Evolutionary conservation across 768 basidiomycete genomes (phyloP).

Genomic region (Suillus subalutaceus): DNA sequence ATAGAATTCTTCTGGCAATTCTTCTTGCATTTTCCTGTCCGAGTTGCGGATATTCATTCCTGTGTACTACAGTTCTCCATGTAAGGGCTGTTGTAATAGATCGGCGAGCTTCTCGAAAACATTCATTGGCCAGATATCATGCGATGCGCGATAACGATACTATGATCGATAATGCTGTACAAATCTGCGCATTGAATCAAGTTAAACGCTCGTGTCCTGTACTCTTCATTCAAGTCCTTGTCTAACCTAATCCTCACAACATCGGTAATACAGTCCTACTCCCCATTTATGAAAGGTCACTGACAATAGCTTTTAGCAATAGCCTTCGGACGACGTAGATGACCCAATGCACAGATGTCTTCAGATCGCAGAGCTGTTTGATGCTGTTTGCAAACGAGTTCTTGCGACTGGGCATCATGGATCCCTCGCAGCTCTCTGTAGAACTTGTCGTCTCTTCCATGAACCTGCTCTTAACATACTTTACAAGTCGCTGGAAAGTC

Average conservation of each 20-base stretch:
- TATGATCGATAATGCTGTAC: not conserved
- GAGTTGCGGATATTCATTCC: not conserved
- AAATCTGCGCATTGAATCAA: too few species aligned
- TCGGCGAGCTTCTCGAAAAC: not conserved
- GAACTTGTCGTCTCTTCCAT: slow-evolving; percentile 6
- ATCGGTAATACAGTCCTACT: not conserved
- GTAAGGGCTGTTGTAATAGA: not conserved
- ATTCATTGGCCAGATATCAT: not conserved
- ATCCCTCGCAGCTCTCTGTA: slow-evolving; percentile 4
- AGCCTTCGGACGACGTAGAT: not conserved
- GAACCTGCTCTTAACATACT: slow-evolving; percentile 6
- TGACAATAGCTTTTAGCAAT: not conserved
- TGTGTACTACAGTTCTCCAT: not conserved
- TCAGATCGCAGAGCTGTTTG: slow-evolving; percentile 1
- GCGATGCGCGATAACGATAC: not conserved
- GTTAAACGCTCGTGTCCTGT: not conserved
- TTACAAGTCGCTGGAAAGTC: slow-evolving; percentile 5
- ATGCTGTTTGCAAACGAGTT: not conserved
- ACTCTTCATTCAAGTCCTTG: not conserved
- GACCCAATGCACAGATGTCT: slow-evolving; percentile 6
- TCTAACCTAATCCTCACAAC: not conserved
- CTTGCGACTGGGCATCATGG: not conserved
- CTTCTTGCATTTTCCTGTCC: slow-evolving; percentile 1
- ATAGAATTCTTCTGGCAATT: not conserved
- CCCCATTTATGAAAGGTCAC: not conserved